Base-by-base conservation (phyloP, 176 grass and related monocot genomes). In the Typha latifolia region DNA sequence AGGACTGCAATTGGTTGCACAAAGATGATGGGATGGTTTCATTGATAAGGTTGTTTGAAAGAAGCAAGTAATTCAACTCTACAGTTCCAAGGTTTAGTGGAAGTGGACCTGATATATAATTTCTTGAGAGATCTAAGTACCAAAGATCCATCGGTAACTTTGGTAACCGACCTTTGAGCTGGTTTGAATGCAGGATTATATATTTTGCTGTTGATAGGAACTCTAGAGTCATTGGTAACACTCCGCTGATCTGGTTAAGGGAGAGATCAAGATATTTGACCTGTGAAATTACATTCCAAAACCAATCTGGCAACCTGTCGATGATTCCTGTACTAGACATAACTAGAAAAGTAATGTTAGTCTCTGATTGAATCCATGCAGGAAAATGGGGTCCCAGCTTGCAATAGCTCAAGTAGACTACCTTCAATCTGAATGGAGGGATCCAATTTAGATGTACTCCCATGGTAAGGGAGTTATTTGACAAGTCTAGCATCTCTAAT, bases 281-380 rank as follows among this genome's bases (percentile, higher is more conserved):
- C 0, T 61, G 14, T 2, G 29, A 52, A 26, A 43, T 50, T 4
- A 29, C 26, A 19, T 3, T 50, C 87, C 80, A 90, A 66, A 86
- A 81, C 87, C 87, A 86, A 2, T 47, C 23, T 29, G 87, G 87
- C 6, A 90, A 51, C 7, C 23, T 57, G 37, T 70, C 87, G 26
- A 43, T n/a, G 61, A 90, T 90, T 21, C 32, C 22, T 51, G 80
- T 14, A n/a, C 81, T 86, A 19, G 77, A 77, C n/a, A 83, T 69
- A 47, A 72, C 43, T 57, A 90, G 37, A 1, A 0, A 0, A 0
- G 0, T 0, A 12, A 86, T 62, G 18, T 66, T 62, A 7, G 5
- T 32, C 55, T 81, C 83, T 62, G 63, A 83, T 18, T 11, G 56
- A n/a, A 86, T 62, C 83, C 88, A 91, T n/a, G 69, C 4, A 9